Evolutionary conservation across 2,329 filamentous ascomycete species (phyloP), one percentile per base, ranked within the genome.

Genomic region (Alternaria sp.): DNA sequence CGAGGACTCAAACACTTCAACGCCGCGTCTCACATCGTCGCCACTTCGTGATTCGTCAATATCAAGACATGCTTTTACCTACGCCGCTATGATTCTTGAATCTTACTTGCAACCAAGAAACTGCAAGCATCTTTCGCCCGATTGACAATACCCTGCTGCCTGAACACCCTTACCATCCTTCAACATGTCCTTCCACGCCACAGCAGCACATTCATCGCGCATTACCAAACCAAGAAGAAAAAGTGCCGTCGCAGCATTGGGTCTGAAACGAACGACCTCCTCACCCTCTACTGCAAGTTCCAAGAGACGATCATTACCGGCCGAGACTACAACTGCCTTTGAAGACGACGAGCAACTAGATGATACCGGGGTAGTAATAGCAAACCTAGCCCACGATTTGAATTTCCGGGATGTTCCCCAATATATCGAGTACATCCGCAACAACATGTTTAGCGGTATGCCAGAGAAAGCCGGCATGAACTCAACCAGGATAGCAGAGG

Each of bases 391-490:
- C 12, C 79, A 83, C 32, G 85, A 89, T 64, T 78, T 87, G 14
- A 83, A 81, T 28, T 83, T 90, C 5, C 82, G 86, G 52, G 87
- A 90, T 74, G 85, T 89, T 2, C 82, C 87, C 0, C 89, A 91
- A 73, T 87, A 81, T 22, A 87, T 92, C 72, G 81, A 84, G 53
- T 86, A 89, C 75, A 85, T 90, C 51, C 85, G 85, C 38, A 78
- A 73, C 20, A 82, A 80, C 69, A 91, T 90, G 85, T 93, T 92
- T 79, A 85, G 83, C 40, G 80, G 85, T 2, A 80, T 92, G 11
- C 90, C 90, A 3, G 81, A 84, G 20, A 80, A 79, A 45, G 81
- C 84, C 0, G 89, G 90, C 22, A 87, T 93, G 84, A 86, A 83
- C 67, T 89, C 87, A 5, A 85, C 85, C 20, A 83, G 88, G 11